These are phyloP conservation scores for Amborella trichopoda DNA, from an alignment of 164 flowering plant genomes.

Conservation along the genomic window DNA sequence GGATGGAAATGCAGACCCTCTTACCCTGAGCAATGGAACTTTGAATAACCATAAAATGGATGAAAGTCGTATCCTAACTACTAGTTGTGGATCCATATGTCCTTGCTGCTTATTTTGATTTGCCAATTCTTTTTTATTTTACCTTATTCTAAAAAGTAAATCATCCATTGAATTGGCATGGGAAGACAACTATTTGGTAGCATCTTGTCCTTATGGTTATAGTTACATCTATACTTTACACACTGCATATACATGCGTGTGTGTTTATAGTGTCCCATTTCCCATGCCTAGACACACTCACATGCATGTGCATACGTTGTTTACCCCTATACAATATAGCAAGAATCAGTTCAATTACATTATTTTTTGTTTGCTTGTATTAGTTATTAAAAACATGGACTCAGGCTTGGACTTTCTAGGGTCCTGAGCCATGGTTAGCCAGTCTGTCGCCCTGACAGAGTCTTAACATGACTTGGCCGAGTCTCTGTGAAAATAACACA, in stretches of 20 bases:
- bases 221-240: background rate
- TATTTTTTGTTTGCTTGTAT: too few species aligned
- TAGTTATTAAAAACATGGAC: too few species aligned
- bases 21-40: constrained; percentile 13
- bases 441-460: too few species aligned
- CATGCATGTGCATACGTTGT: too few species aligned
- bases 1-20: constrained; percentile 20
- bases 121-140: background rate
- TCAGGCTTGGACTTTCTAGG: too few species aligned
- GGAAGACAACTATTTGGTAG: too few species aligned
- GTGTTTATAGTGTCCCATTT: too few species aligned
- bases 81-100: constrained; percentile 2
- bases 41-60: constrained; percentile 11
- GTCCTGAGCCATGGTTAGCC: too few species aligned
- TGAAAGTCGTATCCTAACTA: constrained; percentile 38
- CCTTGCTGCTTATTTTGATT: background rate
- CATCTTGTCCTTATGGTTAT: too few species aligned
- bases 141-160: background rate
- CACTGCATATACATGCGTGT: background rate
- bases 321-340: too few species aligned
- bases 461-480: background rate
- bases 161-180: background rate
- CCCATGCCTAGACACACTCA: too few species aligned
- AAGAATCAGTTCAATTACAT: too few species aligned
- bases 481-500: background rate